A percentile compares a stretch with the other conserved stretches of the same genome.
These are phyloP conservation scores for Pontederia paniculata DNA, from an alignment of 176 grass and related monocot genomes.

Conservation along the genomic window DNA sequence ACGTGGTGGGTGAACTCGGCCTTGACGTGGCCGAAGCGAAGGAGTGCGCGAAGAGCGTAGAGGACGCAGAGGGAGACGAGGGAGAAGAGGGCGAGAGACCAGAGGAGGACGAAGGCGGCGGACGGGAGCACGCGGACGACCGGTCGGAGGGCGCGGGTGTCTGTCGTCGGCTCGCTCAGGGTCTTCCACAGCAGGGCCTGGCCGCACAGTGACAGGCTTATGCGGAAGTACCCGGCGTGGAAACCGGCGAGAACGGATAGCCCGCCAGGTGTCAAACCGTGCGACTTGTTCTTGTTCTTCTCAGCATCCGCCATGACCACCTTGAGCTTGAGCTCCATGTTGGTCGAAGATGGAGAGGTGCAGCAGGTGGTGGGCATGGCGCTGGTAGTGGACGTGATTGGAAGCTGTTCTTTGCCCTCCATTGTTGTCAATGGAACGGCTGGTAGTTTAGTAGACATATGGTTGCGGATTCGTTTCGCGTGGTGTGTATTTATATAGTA, in stretches of 20 bases:
- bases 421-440: no score
- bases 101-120: slow-evolving; percentile 25
- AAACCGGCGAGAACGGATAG: slow-evolving; percentile 16
- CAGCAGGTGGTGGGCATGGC: no score
- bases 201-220: slow-evolving; percentile 24
- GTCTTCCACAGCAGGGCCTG: slow-evolving; percentile 29
- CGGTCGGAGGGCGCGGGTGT: neutral
- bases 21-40: slow-evolving; percentile 29
- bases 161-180: slow-evolving; percentile 17
- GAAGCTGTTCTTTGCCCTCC: no score
- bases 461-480: no score
- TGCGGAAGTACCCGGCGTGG: slow-evolving; percentile 26
- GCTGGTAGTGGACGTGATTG: no score
- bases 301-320: no score
- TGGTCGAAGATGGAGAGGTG: no score
- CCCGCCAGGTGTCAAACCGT: neutral
- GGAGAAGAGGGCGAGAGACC: slow-evolving; percentile 6
- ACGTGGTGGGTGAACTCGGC: slow-evolving; percentile 62
- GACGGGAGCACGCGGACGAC: slow-evolving; percentile 18
- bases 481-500: no score
- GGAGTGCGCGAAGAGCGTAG: slow-evolving; percentile 1
- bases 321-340: no score
- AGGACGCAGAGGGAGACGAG: slow-evolving; percentile 11
- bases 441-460: no score
- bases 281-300: no score